phyloP scores from a whole-genome alignment of 345 rosid species.

The Excoecaria agallocha region DNA sequence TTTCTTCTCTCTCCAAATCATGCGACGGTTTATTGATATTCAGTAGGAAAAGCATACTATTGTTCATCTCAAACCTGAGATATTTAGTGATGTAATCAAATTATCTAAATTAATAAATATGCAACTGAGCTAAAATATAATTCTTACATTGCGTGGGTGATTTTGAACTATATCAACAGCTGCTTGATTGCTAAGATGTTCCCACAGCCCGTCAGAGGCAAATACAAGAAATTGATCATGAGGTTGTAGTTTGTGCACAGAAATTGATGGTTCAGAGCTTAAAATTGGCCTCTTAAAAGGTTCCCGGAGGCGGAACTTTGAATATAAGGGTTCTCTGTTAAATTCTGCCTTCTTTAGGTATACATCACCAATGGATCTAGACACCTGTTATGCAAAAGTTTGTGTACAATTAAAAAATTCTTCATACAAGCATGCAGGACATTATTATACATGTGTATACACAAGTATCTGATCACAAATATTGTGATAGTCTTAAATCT shows the following conservation, averaged over 20 bases:
- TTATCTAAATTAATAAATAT: background rate
- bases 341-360: slow-evolving; percentile 35
- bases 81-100: background rate
- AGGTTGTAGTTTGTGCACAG: slow-evolving; percentile 25
- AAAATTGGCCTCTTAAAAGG: slow-evolving; percentile 34
- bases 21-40: too few species aligned
- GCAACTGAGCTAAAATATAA: background rate
- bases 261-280: slow-evolving; percentile 31
- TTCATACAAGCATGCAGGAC: background rate
- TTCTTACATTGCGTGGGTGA: slow-evolving; percentile 27
- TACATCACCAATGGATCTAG: slow-evolving; percentile 36
- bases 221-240: slow-evolving; percentile 32
- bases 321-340: slow-evolving; percentile 29
- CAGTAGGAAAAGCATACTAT: background rate
- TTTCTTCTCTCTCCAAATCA: background rate
- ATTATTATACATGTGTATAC: background rate
- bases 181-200: slow-evolving; percentile 37
- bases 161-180: slow-evolving; percentile 36
- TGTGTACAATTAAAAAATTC: background rate
- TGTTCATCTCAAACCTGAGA: background rate
- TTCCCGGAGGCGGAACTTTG: slow-evolving; percentile 35
- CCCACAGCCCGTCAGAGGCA: slow-evolving; percentile 39
- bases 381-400: slow-evolving; percentile 20
- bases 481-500: background rate
- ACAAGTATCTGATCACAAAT: background rate